Base-by-base conservation (phyloP, 352 stramenopile species). In the Pythium periplocum region DNA sequence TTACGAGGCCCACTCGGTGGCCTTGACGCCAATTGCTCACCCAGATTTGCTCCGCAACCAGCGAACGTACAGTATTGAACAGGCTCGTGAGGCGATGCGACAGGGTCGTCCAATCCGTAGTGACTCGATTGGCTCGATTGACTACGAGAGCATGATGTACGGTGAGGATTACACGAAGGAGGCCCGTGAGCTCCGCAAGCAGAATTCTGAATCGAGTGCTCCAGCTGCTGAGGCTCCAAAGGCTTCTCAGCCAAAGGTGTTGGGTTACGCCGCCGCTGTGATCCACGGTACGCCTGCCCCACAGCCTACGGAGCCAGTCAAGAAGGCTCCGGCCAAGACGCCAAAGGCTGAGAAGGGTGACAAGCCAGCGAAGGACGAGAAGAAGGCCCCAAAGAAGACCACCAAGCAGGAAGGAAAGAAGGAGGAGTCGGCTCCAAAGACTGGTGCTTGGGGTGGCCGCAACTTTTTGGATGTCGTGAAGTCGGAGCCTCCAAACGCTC, bases 1-100 rank as follows among this genome's bases (percentile, higher is more conserved):
- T 61, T 93, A 86, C 54, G 76, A 83, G 11, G 73, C 70, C 30
- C 86, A 96, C 69, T 66, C 80, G 9, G 66, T 82, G 7, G 87
- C 83, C 32, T 62, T 96, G 36, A 93, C 83, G 45, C 48, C 71
- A 8, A 67, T 86, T 51, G 83, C 87, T 26, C 86, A 97, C 69
- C 77, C 86, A 4, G 88, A 95, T 48, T 55, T 97, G 64, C 66
- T 96, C 57, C 76, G 84, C 56, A 93, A 95, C 67, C 88, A 97
- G 75, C 83, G 88, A 45, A 96, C 88, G 43, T 95, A 96, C 69
- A 92, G 77, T 82, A 97, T 97, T 65, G 88, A 97, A 62, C 86
- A 97, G 66, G 87, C 86, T 47, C 79, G 87, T 54, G 87, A 97
- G 41, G 85, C 90, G 17, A 78, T 96, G 71, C 82, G 86, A 52